phyloP scores from a whole-genome alignment of 345 rosid genomes.

The Clausena lansium region DNA sequence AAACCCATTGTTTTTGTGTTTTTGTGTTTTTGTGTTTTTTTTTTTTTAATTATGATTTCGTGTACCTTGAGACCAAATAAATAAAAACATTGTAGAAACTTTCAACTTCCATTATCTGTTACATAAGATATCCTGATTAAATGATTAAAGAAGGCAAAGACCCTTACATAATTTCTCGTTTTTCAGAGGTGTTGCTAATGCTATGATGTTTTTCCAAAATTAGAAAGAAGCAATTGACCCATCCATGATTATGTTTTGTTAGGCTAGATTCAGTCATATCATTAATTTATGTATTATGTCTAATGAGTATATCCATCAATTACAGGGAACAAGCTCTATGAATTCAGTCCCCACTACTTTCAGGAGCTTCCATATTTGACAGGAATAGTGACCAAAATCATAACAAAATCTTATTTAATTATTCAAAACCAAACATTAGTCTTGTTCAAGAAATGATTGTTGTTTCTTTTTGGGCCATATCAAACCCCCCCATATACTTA shows the following conservation, averaged over 20 bases:
- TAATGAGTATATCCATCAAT: neutral
- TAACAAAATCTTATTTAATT: neutral
- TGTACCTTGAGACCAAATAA: neutral
- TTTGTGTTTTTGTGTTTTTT: too few species aligned
- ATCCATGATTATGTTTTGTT: neutral
- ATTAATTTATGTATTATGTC: neutral
- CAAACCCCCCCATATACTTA: neutral
- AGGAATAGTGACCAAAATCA: neutral
- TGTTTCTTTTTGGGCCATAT: neutral
- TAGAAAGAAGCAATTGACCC: neutral
- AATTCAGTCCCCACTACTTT: neutral
- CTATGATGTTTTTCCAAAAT: constrained; percentile 1
- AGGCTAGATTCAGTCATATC: neutral
- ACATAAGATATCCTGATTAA: neutral
- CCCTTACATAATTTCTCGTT: neutral
- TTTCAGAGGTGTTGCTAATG: neutral
- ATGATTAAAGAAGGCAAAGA: neutral
- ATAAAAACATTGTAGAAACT: neutral
- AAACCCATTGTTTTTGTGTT: neutral
- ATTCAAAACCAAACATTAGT: neutral
- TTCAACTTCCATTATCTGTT: neutral
- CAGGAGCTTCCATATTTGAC: neutral
- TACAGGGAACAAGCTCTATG: neutral
- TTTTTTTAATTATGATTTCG: neutral
- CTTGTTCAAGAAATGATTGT: neutral